Conservation (phyloP, 371 early-diverging fungal species). For the Mortierella sp. region DNA sequence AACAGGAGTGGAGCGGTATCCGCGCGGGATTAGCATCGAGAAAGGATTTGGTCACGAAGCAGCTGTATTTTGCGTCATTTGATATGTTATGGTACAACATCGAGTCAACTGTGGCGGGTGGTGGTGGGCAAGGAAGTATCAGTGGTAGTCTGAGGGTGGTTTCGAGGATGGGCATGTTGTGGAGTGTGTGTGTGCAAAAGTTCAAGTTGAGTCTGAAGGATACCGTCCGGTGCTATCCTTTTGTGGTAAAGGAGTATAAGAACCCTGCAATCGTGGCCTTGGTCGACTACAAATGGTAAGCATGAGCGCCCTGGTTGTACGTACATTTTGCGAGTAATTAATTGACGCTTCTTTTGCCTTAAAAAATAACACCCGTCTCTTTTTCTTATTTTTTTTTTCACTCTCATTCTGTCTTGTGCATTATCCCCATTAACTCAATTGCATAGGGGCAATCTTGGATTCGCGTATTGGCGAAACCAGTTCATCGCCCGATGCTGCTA, state of each 20-base stretch:
- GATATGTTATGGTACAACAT: neutral
- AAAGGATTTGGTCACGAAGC: neutral
- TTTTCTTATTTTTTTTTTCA: too few relatives aligned
- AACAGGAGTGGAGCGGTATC: neutral
- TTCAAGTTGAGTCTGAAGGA: neutral
- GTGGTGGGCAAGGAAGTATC: neutral
- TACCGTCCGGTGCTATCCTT: neutral
- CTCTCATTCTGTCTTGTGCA: neutral
- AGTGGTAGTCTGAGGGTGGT: neutral
- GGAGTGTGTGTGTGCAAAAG: neutral
- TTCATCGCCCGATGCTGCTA: constrained; percentile 5
- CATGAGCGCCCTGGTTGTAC: too few relatives aligned
- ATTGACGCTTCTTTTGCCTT: neutral
- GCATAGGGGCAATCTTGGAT: neutral
- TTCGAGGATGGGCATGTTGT: neutral
- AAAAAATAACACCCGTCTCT: too few relatives aligned
- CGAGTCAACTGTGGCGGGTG: neutral
- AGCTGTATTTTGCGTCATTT: neutral
- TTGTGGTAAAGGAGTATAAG: neutral
- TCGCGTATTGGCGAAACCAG: neutral
- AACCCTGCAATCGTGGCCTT: neutral
- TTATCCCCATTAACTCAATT: neutral
- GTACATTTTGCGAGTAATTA: too few relatives aligned
- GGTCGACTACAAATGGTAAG: neutral
- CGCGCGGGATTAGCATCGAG: neutral